These are phyloP conservation scores for Globisporangium abappressorium DNA, from an alignment of 352 stramenopile genomes.

Conservation along the genomic window DNA sequence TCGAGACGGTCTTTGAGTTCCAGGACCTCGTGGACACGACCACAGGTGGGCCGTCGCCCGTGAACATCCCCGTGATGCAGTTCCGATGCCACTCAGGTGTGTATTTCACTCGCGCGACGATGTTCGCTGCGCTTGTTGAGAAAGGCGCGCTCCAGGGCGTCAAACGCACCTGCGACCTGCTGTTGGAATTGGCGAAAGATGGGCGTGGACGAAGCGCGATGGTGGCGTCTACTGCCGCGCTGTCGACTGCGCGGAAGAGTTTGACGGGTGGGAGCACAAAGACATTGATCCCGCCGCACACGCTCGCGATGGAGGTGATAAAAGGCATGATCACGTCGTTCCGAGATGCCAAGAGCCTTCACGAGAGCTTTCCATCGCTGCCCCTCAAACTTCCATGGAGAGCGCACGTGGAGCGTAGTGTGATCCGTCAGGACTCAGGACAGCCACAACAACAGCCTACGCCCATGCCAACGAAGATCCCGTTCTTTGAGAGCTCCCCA, in stretches of 20 bases:
- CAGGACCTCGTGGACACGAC: slow-evolving; percentile 27
- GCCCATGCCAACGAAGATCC: slow-evolving; percentile 20
- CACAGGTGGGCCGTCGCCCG: slow-evolving; percentile 11
- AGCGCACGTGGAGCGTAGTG: slow-evolving; percentile 4
- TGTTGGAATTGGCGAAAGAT: slow-evolving; percentile 24
- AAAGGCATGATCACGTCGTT: slow-evolving; percentile 46
- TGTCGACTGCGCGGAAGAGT: slow-evolving; percentile 1
- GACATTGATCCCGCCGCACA: slow-evolving; percentile 23
- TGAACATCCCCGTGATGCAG: slow-evolving; percentile 19
- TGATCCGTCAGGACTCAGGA: not conserved
- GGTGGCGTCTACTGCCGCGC: not conserved
- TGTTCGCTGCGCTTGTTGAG: slow-evolving; percentile 27
- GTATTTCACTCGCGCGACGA: slow-evolving; percentile 27
- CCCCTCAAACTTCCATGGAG: slow-evolving; percentile 50
- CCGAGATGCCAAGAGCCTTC: slow-evolving; percentile 23
- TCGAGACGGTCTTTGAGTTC: slow-evolving; percentile 54
- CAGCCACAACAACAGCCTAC: not conserved
- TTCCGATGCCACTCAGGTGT: slow-evolving; percentile 28
- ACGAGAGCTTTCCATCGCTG: slow-evolving; percentile 29
- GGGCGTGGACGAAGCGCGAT: slow-evolving; percentile 9
- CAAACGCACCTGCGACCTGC: slow-evolving; percentile 23
- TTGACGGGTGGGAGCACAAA: not conserved
- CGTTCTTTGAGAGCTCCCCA: slow-evolving; percentile 51
- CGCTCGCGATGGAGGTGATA: slow-evolving; percentile 53
- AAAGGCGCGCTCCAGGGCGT: slow-evolving; percentile 29